Evolutionary conservation across 495 filamentous ascomycete species (phyloP).

Genomic region (Hypoxylon lenormandii): DNA sequence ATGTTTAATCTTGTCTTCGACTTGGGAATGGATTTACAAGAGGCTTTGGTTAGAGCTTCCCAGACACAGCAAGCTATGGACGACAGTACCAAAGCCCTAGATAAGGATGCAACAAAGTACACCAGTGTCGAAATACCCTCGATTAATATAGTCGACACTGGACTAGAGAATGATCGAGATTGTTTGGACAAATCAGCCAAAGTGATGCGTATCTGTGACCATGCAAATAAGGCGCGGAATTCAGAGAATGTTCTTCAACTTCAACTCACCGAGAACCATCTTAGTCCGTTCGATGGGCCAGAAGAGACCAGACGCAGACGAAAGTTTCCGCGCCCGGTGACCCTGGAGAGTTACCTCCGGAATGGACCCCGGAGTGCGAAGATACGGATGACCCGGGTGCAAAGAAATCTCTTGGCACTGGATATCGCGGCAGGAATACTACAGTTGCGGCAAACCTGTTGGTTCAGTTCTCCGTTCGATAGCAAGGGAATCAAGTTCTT

Average conservation of each 20-base stretch:
- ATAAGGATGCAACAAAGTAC: background rate
- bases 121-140: background rate
- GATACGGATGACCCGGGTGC: constrained; percentile 5
- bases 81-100: background rate
- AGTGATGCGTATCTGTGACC: background rate
- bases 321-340: background rate
- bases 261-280: background rate
- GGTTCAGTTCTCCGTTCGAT: constrained; percentile 9
- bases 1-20: background rate
- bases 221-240: background rate
- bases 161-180: background rate
- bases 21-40: background rate
- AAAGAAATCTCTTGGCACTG: constrained; percentile 28
- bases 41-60: background rate
- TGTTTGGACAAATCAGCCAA: background rate
- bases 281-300: constrained; percentile 13
- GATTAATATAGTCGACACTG: background rate
- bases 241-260: constrained; percentile 6
- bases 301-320: constrained; percentile 4
- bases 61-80: background rate
- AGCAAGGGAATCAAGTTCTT: background rate
- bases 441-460: constrained; percentile 26
- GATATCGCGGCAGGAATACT: constrained; percentile 30
- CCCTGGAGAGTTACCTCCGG: constrained; percentile 7
- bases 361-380: constrained; percentile 4